Percentiles rank a stretch among this genome's conserved stretches.
Evolutionary conservation across 1,139 yeast genomes (phyloP).

Genomic region (Dujonia santamariae): DNA sequence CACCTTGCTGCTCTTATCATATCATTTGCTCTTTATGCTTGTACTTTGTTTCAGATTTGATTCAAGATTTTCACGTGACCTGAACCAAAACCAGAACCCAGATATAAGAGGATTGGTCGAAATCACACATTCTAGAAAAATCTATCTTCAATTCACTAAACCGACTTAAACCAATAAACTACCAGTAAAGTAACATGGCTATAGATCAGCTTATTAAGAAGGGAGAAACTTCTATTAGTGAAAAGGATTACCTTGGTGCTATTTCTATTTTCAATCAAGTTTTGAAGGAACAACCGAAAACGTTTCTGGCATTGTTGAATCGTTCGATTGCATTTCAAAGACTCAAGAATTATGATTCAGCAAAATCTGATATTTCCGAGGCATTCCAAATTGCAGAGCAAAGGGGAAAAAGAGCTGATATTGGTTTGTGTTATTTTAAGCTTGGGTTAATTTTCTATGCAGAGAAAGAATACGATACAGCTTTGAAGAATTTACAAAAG

Average conservation of each 20-base stretch:
- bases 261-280: constrained; percentile 30
- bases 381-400: constrained; percentile 56
- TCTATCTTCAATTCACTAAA: too few relatives aligned
- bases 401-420: constrained; percentile 49
- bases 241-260: constrained; percentile 37
- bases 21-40: too few relatives aligned
- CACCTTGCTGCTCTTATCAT: too few relatives aligned
- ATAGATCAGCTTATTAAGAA: constrained; percentile 33
- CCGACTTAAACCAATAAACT: too few relatives aligned
- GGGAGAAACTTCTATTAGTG: constrained; percentile 30
- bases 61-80: too few relatives aligned
- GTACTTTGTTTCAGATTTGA: too few relatives aligned
- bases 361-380: constrained; percentile 50
- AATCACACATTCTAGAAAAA: too few relatives aligned
- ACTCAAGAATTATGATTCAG: constrained; percentile 43
- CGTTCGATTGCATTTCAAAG: constrained; percentile 58
- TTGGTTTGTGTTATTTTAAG: constrained; percentile 59
- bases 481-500: constrained; percentile 46
- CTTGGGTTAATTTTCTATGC: constrained; percentile 51
- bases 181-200: constrained; percentile 26
- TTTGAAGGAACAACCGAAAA: constrained; percentile 37
- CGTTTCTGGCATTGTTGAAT: constrained; percentile 53
- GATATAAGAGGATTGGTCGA: too few relatives aligned
- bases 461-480: constrained; percentile 43
- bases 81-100: too few relatives aligned